Conservation (phyloP, 352 stramenopile genomes). For the Blastocystis sp. region DNA sequence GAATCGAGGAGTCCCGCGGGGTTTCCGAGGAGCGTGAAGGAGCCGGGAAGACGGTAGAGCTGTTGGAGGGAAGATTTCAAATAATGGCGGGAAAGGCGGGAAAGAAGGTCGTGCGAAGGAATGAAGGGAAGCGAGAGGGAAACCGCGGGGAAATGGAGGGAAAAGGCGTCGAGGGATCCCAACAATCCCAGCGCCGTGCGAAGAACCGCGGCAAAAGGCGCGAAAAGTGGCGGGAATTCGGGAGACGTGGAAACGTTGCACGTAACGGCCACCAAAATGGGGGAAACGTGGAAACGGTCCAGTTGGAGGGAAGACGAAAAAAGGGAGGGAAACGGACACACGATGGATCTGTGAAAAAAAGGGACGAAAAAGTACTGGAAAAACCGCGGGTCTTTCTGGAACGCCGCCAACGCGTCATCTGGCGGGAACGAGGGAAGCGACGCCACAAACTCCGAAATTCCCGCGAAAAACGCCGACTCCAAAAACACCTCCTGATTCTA, state of each 20-base stretch:
- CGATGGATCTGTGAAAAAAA: slow-evolving; percentile 14
- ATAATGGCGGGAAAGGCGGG: slow-evolving; percentile 55
- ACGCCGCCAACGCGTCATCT: too few species aligned
- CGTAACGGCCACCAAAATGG: background rate
- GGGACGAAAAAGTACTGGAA: background rate
- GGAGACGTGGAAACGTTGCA: too few species aligned
- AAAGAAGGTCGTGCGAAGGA: background rate
- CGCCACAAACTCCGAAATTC: background rate
- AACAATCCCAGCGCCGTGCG: background rate
- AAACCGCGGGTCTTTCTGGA: background rate
- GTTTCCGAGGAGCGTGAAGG: slow-evolving; percentile 73
- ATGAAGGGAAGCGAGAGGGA: slow-evolving; percentile 33
- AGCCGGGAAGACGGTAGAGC: slow-evolving; percentile 62
- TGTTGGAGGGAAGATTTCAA: slow-evolving; percentile 54
- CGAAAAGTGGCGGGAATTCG: background rate
- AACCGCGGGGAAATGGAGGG: slow-evolving; percentile 41
- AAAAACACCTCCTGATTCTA: slow-evolving; percentile 7
- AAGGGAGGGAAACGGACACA: background rate
- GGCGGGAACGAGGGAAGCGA: background rate
- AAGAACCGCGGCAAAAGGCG: slow-evolving; percentile 35
- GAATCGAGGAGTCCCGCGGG: slow-evolving; percentile 74
- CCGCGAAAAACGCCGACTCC: background rate
- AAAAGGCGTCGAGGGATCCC: slow-evolving; percentile 29
- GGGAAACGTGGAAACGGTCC: background rate
- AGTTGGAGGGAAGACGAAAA: background rate